Evolutionary conservation across 2,329 filamentous ascomycete genomes (phyloP), one percentile per base, ranked within the genome.

Genomic region (Pseudogymnoascus sp.): DNA sequence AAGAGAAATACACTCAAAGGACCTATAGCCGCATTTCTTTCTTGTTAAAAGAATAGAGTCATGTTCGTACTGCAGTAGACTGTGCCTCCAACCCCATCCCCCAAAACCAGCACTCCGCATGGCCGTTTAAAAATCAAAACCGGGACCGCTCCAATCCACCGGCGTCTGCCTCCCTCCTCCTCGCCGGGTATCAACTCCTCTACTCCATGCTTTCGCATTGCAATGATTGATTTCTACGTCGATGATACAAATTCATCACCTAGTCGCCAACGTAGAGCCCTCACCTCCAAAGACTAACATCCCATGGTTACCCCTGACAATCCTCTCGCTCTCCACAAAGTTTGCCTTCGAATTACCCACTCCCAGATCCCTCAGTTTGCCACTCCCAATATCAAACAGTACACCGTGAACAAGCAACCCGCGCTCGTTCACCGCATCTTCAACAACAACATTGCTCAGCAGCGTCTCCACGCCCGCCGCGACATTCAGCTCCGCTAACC

Each of bases 401-500:
- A 87, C 80, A n/a, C 90, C 91, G 73, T 95, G 90, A 5, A 96
- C 82, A 75, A 88, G 78, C 44, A 96, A 75, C 1, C 87, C 89
- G 28, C 89, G 80, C 69, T 91, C 86, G 67, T 79, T 75, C 65
- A 92, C 84, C 25, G 89, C 90, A 66, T 90, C 87, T 70, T 86
- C 81, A 31, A 96, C 82, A 23, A 84, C 82, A 60, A 81, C 79
- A 75, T 91, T 92, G 72, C 85, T 81, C 78, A 87, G 83, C 64
- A 95, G 75, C 18, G 85, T 82, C 68, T 85, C 79, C 64, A 93
- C 79, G 23, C 89, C 88, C 36, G 82, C 79, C 68, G 85, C 79
- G 16, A 96, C 89, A 73, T 95, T 95, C 70, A 93, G 77, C 78
- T 93, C 89, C 4, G 88, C 88, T 66, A 96, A 77, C 68, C 85